Evolutionary conservation across 257 asterid genomes (phyloP).

Genomic region (Solanum medicagineum): DNA sequence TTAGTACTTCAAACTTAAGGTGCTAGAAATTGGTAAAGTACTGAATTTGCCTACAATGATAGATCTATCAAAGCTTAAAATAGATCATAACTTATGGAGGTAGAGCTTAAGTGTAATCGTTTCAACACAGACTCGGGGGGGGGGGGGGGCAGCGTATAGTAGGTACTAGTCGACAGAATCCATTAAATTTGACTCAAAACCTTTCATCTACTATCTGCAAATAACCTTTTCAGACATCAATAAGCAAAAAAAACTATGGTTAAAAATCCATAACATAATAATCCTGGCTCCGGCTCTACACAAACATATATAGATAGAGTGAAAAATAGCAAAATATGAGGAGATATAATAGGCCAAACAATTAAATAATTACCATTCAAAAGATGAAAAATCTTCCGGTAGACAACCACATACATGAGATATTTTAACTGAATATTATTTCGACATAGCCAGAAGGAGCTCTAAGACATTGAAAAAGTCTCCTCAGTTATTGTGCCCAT

Average conservation of each 20-base stretch:
- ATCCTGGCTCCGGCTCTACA: neutral
- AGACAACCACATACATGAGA: neutral
- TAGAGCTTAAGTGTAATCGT: neutral
- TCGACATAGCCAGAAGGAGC: neutral
- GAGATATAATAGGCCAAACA: neutral
- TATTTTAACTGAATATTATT: neutral
- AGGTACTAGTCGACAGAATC: neutral
- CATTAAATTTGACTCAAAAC: neutral
- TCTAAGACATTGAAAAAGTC: neutral
- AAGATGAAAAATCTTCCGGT: neutral
- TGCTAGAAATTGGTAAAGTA: neutral
- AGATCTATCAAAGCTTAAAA: neutral
- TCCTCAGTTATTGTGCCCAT: neutral
- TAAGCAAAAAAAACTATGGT: neutral
- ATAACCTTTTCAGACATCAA: neutral
- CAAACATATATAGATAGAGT: neutral
- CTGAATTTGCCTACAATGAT: neutral
- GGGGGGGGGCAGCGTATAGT: neutral
- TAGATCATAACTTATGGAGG: neutral
- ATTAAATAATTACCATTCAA: neutral
- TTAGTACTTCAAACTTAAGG: neutral
- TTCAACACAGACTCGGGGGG: neutral
- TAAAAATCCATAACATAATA: neutral
- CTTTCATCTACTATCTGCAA: neutral
- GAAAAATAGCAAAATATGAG: neutral